These are phyloP conservation scores for Xylariaceae sp. DNA, from an alignment of 2,329 filamentous ascomycete genomes.

Conservation along the genomic window DNA sequence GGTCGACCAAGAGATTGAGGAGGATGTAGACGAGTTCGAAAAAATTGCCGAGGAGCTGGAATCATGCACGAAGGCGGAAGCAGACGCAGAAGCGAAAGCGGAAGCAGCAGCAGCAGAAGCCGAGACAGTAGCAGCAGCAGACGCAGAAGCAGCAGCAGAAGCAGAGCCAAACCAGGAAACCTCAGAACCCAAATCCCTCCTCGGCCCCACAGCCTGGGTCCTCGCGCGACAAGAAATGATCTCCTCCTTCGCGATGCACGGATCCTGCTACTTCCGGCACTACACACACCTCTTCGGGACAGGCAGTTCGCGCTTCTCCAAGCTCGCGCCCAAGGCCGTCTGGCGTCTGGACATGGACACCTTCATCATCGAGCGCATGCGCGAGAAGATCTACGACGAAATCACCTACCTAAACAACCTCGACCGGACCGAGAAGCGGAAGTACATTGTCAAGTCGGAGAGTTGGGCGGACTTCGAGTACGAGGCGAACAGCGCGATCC, in stretches of 20 bases:
- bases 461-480: slow-evolving; percentile 40
- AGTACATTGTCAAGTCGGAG: slow-evolving; percentile 40
- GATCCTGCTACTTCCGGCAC: slow-evolving; percentile 12
- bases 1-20: slow-evolving; percentile 1
- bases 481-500: slow-evolving; percentile 40
- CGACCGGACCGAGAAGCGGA: slow-evolving; percentile 26
- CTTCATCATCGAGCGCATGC: slow-evolving; percentile 47
- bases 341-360: slow-evolving; percentile 54
- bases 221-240: slow-evolving; percentile 35
- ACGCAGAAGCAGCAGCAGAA: background rate
- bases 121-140: background rate
- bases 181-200: background rate
- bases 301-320: slow-evolving; percentile 15
- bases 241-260: slow-evolving; percentile 15
- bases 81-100: background rate
- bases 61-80: background rate
- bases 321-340: slow-evolving; percentile 24
- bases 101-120: background rate
- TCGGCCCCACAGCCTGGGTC: slow-evolving; percentile 29
- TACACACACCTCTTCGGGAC: slow-evolving; percentile 14
- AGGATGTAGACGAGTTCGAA: background rate
- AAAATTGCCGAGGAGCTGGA: background rate
- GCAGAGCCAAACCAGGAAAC: background rate
- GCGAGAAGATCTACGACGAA: slow-evolving; percentile 41
- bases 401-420: slow-evolving; percentile 39